Percentiles rank a stretch among this genome's conserved stretches.
Conservation (phyloP, 805 yeast species). For the Hanseniaspora occidentalis region DNA sequence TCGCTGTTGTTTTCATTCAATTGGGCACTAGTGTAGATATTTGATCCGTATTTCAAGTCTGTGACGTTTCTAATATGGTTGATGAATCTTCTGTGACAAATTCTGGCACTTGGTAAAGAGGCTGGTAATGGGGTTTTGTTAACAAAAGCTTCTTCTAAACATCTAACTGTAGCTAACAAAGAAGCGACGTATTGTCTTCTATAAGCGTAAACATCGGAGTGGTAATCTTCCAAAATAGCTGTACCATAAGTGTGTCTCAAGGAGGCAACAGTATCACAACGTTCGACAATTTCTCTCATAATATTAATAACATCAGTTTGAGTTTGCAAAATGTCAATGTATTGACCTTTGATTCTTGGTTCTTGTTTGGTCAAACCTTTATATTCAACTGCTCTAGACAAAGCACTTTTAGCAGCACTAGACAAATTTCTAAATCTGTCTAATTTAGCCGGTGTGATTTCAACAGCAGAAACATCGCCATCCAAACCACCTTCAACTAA, state of each 20-base stretch:
- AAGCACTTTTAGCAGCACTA: conserved; percentile 26
- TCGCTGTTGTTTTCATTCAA: background rate
- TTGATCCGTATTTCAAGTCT: conserved; percentile 13
- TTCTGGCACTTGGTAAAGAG: conserved; percentile 35
- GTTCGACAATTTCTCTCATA: conserved; percentile 33
- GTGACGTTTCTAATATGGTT: conserved; percentile 30
- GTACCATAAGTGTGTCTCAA: conserved; percentile 33
- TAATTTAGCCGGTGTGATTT: conserved; percentile 22
- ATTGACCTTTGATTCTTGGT: conserved; percentile 36
- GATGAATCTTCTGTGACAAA: conserved; percentile 34
- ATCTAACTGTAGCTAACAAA: conserved; percentile 27
- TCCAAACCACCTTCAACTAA: conserved; percentile 30
- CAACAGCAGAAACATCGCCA: conserved; percentile 20
- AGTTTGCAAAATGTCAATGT: conserved; percentile 26
- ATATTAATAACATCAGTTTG: conserved; percentile 34
- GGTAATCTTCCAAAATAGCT: conserved; percentile 33
- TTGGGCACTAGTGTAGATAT: background rate
- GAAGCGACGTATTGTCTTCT: conserved; percentile 34
- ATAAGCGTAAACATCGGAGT: conserved; percentile 28
- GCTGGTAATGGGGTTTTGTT: conserved; percentile 39
- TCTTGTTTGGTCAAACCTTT: conserved; percentile 32
- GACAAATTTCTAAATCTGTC: conserved; percentile 23
- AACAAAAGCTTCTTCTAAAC: conserved; percentile 31
- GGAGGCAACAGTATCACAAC: conserved; percentile 33
- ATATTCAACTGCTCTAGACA: conserved; percentile 30